A percentile compares a stretch with the other conserved stretches of the same genome.
phyloP scores from a whole-genome alignment of 345 rosid genomes.

The Excoecaria cochinchinensis region DNA sequence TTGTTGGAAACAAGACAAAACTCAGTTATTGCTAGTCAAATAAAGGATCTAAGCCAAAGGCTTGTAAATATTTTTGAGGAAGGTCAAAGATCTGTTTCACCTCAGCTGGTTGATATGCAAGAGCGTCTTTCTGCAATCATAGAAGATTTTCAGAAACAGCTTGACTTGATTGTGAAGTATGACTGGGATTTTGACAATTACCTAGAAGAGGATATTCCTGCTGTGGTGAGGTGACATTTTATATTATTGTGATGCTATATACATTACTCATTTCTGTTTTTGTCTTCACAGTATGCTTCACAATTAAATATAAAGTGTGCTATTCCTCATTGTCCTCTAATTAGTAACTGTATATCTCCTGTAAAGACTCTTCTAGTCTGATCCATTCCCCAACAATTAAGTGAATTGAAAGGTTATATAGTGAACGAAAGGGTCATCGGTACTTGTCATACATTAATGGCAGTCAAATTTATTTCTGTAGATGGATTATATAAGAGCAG shows the following conservation, averaged over 20 bases:
- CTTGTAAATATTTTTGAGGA: conserved; percentile 77
- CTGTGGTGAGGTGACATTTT: conserved; percentile 88
- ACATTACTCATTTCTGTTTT: conserved; percentile 7
- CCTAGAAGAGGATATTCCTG: conserved; percentile 95
- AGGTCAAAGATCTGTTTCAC: conserved; percentile 79
- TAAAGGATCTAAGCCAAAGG: conserved; percentile 62
- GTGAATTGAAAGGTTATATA: neutral
- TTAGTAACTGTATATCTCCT: neutral
- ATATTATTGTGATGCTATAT: conserved; percentile 33
- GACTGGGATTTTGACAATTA: conserved; percentile 98
- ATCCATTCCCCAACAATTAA: neutral
- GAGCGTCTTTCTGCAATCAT: conserved; percentile 73
- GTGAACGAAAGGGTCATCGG: neutral
- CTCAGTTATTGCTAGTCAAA: conserved; percentile 69
- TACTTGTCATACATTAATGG: conserved; percentile 2
- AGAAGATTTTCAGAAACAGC: conserved; percentile 91
- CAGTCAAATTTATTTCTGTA: conserved; percentile 23
- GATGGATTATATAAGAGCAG: conserved; percentile 62
- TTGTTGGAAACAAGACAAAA: conserved; percentile 75
- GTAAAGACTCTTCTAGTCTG: neutral
- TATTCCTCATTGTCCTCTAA: neutral
- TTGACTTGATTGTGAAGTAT: conserved; percentile 79
- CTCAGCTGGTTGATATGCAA: conserved; percentile 77
- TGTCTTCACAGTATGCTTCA: neutral
- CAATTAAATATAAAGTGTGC: neutral